Evolutionary conservation across 2,329 filamentous ascomycete genomes (phyloP), one percentile per base, ranked within the genome.

Genomic region (Chaetomiaceae sp.): DNA sequence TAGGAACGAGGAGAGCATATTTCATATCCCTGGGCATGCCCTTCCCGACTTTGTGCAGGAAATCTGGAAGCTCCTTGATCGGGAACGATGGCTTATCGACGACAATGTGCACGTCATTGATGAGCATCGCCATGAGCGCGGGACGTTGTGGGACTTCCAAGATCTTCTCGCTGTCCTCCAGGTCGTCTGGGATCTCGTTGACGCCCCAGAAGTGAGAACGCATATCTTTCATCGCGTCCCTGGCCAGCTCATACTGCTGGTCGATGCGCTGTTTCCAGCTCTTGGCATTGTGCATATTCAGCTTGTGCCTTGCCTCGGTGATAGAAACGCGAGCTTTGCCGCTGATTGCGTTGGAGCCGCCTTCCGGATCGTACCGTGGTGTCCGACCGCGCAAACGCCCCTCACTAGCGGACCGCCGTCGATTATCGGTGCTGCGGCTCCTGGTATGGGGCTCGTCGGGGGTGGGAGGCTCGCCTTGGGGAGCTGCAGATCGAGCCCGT

Each of bases 41-140:
- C 72, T 99, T 99, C n/a, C 94, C 94, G 53, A 97, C 85, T 43
- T 83, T 82, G 65, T 96, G 81, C 23, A 99, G 74, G 66, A 95
- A 99, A 14, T 87, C 81, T 0, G 92, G 88, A 50, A 92, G 82
- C 11, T 96, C 85, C 2, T 82, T 77, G 54, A 95, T 74, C 0
- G 90, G 86, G 66, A 99, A 99, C 0, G 89, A 92, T 0, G 94
- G 94, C 67, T 96, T 96, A 69, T 97, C 94, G 54, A 99, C 77
- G 29, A 84, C 76, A 51, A 99, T 78, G 58, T 92, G 86, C 29
- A 99, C 75, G 66, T 99, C 92, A 55, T 85, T 90, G 60, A 97
- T 84, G 38, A 89, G 73, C 5, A 89, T 78, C 3, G 86, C 81
- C 83, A 95, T 86, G 13, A 99, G 76, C 7, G 88, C 87, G 14